A percentile compares a stretch with the other conserved stretches of the same genome.
Evolutionary conservation across 2,329 filamentous ascomycete species (phyloP).

Genomic region (Xylariaceae sp.): DNA sequence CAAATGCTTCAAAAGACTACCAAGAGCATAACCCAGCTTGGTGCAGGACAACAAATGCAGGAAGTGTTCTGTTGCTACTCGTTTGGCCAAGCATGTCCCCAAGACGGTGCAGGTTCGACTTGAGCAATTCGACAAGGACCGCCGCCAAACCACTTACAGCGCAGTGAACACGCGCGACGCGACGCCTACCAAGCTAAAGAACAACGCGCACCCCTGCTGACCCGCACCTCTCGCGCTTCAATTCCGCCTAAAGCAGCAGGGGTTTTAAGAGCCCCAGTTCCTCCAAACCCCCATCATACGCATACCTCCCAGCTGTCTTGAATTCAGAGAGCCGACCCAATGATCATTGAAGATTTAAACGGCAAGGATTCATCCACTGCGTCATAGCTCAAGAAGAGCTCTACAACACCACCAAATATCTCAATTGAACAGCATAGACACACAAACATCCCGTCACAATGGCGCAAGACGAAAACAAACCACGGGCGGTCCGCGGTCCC

Average conservation of each 20-base stretch:
- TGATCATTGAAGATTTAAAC: too few relatives aligned
- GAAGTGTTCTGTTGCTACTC: neutral
- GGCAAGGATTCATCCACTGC: conserved; percentile 1
- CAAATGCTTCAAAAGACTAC: neutral
- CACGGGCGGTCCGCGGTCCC: conserved; percentile 27
- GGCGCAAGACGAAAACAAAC: conserved; percentile 30
- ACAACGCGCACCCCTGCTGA: conserved; percentile 26
- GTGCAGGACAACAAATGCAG: neutral
- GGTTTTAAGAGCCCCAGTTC: conserved; percentile 17
- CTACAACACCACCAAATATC: too few relatives aligned
- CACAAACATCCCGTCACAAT: conserved; percentile 24
- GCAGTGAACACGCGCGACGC: conserved; percentile 16
- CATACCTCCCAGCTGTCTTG: too few relatives aligned
- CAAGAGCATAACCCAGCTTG: neutral
- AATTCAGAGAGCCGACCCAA: too few relatives aligned
- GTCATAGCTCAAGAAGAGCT: conserved; percentile 9
- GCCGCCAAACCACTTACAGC: conserved; percentile 11
- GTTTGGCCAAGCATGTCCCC: conserved; percentile 1
- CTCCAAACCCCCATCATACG: too few relatives aligned
- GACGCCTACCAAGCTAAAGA: conserved; percentile 1
- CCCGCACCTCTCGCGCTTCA: conserved; percentile 1
- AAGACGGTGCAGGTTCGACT: conserved; percentile 1
- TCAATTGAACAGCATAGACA: neutral
- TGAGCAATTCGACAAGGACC: conserved; percentile 11
- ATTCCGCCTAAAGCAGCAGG: neutral